Evolutionary conservation across 208 protist genomes (phyloP).

Genomic region (Wallacemonas sp.): DNA sequence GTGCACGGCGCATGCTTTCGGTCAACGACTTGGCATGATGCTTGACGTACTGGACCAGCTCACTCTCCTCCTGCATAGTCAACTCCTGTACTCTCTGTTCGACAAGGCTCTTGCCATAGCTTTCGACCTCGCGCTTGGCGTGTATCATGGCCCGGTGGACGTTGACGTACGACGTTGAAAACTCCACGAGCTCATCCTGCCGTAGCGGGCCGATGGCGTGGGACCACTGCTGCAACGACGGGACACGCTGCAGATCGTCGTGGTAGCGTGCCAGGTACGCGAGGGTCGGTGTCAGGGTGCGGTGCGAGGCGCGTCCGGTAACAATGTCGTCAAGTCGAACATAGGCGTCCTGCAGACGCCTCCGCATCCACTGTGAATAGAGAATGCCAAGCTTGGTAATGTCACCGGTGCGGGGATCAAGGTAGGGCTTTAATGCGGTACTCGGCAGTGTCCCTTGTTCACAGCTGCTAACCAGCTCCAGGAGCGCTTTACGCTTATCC

Average conservation of each 20-base stretch:
- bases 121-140: slow-evolving; percentile 4
- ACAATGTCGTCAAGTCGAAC: neutral
- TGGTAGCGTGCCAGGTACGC: slow-evolving; percentile 22
- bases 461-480: slow-evolving; percentile 42
- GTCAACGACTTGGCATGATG: slow-evolving; percentile 12
- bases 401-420: slow-evolving; percentile 51
- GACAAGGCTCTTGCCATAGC: slow-evolving; percentile 17
- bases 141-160: slow-evolving; percentile 3
- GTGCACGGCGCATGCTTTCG: slow-evolving; percentile 29
- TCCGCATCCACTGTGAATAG: slow-evolving; percentile 37
- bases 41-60: slow-evolving; percentile 19
- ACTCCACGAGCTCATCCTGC: slow-evolving; percentile 15
- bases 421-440: slow-evolving; percentile 53
- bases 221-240: slow-evolving; percentile 42
- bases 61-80: slow-evolving; percentile 31
- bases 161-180: neutral
- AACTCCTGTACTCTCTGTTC: slow-evolving; percentile 28
- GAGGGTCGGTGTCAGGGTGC: neutral
- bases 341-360: neutral
- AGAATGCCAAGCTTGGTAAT: slow-evolving; percentile 56
- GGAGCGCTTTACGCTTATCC: slow-evolving; percentile 41
- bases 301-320: neutral
- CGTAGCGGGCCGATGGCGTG: slow-evolving; percentile 27
- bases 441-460: neutral
- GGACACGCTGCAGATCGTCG: slow-evolving; percentile 29